phyloP scores from a whole-genome alignment of 345 rosid species.

The Camelina laxa region DNA sequence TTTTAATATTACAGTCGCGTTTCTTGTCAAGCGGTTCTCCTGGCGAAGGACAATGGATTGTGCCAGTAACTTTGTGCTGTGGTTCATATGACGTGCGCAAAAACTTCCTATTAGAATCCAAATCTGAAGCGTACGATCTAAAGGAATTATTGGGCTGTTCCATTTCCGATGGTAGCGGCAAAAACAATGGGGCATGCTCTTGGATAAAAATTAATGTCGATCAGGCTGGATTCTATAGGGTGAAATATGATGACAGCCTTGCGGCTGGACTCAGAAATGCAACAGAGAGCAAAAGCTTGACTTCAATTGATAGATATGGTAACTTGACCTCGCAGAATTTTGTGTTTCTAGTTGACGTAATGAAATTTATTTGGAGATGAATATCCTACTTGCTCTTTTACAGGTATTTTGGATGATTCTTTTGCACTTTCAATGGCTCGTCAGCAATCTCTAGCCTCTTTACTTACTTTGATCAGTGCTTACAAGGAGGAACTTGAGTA shows the following conservation, averaged over 20 bases:
- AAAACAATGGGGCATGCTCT: constrained; percentile 34
- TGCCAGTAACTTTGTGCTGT: constrained; percentile 81
- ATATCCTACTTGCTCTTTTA: constrained; percentile 3
- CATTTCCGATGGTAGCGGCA: constrained; percentile 30
- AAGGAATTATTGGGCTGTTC: constrained; percentile 50
- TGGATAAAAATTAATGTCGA: constrained; percentile 88
- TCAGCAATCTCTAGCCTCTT: constrained; percentile 73
- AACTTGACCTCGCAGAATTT: constrained; percentile 20
- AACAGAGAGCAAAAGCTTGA: constrained; percentile 66
- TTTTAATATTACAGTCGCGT: constrained; percentile 61
- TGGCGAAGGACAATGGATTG: constrained; percentile 97
- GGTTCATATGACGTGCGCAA: constrained; percentile 72
- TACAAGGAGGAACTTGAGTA: constrained; percentile 81
- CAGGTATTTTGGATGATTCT: constrained; percentile 92
- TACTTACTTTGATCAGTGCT: constrained; percentile 80
- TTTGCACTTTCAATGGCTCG: constrained; percentile 96
- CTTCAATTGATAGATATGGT: constrained; percentile 88
- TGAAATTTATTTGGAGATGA: constrained; percentile 1
- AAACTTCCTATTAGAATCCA: constrained; percentile 74
- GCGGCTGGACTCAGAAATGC: constrained; percentile 74
- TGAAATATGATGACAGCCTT: constrained; percentile 86
- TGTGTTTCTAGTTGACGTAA: constrained; percentile 15
- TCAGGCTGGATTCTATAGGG: constrained; percentile 92
- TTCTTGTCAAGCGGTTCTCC: constrained; percentile 79
- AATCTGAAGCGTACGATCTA: constrained; percentile 57